Conservation (phyloP, 805 yeast genomes). For the Metschnikowia kofuensis region DNA sequence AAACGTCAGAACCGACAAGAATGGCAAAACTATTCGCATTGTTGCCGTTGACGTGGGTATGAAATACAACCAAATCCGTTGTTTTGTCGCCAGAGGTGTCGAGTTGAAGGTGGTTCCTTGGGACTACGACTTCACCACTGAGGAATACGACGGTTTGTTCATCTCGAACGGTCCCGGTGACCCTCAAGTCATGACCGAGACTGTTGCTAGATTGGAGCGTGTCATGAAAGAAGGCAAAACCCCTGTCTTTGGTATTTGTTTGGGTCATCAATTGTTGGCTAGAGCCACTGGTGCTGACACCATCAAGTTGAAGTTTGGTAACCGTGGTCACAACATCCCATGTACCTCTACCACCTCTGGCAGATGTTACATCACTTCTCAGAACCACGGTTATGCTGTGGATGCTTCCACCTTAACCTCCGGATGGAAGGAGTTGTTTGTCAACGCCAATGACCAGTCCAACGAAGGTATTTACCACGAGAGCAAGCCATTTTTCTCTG, state of each 20-base stretch:
- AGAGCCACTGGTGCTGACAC: constrained; percentile 95
- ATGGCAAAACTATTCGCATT: constrained; percentile 78
- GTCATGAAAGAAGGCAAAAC: constrained; percentile 66
- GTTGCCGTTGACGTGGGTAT: constrained; percentile 96
- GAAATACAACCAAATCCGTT: constrained; percentile 96
- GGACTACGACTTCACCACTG: constrained; percentile 80
- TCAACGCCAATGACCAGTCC: constrained; percentile 94
- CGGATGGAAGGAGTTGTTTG: constrained; percentile 93
- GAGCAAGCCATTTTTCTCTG: constrained; percentile 88
- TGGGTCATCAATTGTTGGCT: constrained; percentile 96
- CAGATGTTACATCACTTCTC: constrained; percentile 96
- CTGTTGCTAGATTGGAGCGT: constrained; percentile 56
- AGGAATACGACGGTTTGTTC: constrained; percentile 91
- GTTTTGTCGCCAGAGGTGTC: constrained; percentile 94
- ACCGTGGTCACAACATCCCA: constrained; percentile 98
- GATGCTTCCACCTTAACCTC: constrained; percentile 68
- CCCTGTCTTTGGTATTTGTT: constrained; percentile 96
- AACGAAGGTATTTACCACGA: constrained; percentile 97
- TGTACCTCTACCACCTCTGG: constrained; percentile 88
- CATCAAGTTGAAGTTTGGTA: constrained; percentile 90
- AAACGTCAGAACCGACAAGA: constrained; percentile 50
- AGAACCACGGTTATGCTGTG: constrained; percentile 98
- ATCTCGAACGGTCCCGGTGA: constrained; percentile 99
- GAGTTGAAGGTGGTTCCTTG: constrained; percentile 95
- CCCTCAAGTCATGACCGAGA: constrained; percentile 77